These are phyloP conservation scores for Saccharum hybrid DNA, from an alignment of 202 grass and related monocot species.

Conservation along the genomic window DNA sequence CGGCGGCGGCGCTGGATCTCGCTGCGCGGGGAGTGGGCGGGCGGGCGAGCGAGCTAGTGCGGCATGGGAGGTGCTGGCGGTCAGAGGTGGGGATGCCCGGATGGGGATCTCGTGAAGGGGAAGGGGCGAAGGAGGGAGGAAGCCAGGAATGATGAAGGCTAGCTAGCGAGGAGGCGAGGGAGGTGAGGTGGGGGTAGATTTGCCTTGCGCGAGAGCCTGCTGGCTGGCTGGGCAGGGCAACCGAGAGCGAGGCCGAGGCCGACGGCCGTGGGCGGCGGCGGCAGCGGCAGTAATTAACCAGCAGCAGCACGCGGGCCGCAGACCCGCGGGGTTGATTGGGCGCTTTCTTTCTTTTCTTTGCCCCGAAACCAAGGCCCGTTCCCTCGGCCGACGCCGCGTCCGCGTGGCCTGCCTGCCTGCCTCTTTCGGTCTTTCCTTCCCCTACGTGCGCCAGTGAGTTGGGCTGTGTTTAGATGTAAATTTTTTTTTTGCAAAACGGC, in stretches of 20 bases:
- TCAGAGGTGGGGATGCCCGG: neutral
- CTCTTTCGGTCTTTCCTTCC: neutral
- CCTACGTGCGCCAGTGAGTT: neutral
- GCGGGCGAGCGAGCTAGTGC: neutral
- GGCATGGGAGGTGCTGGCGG: constrained; percentile 43
- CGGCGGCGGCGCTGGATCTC: constrained; percentile 14
- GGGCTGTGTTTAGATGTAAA: too few relatives aligned
- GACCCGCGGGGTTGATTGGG: neutral
- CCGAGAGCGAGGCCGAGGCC: too few relatives aligned
- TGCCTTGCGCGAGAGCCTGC: neutral
- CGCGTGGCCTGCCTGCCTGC: neutral
- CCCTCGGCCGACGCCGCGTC: too few relatives aligned
- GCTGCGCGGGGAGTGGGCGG: neutral
- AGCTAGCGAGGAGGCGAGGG: constrained; percentile 4
- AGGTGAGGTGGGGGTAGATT: constrained; percentile 44
- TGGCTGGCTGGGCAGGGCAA: too few relatives aligned
- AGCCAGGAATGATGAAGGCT: constrained; percentile 61
- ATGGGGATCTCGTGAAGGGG: constrained; percentile 63
- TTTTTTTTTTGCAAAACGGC: too few relatives aligned
- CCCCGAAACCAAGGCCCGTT: neutral
- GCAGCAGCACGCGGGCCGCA: neutral
- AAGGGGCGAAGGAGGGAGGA: constrained; percentile 29
- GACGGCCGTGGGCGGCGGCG: neutral
- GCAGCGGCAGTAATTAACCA: neutral
- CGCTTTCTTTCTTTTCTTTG: neutral